phyloP scores from a whole-genome alignment of 2,329 filamentous ascomycete genomes.

The Cytospora piceae region DNA sequence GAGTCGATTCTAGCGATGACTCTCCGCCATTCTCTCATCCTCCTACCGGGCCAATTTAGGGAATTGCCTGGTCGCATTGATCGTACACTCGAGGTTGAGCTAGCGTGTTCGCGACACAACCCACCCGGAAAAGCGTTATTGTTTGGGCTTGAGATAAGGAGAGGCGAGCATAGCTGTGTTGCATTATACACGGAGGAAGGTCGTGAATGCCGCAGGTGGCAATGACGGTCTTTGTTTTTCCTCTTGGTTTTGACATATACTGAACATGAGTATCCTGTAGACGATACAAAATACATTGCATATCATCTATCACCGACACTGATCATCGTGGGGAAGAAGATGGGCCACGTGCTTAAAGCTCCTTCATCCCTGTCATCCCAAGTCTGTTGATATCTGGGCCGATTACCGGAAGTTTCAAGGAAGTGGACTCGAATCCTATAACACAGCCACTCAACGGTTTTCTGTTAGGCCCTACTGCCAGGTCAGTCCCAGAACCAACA shows the following conservation, averaged over 20 bases:
- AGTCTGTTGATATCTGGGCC: background rate
- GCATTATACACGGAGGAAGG: background rate
- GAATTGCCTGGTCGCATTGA: constrained; percentile 1
- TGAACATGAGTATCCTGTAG: background rate
- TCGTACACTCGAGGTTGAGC: background rate
- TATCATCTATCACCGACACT: background rate
- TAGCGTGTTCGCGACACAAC: background rate
- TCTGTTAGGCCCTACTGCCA: background rate
- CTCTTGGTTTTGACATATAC: background rate
- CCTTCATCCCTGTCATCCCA: background rate
- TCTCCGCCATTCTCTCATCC: constrained; percentile 26
- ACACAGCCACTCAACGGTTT: background rate
- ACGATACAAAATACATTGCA: background rate
- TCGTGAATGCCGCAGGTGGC: background rate
- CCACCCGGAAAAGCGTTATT: background rate
- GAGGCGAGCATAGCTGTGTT: background rate
- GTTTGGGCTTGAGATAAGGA: background rate
- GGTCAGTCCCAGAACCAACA: background rate
- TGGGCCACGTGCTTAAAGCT: background rate
- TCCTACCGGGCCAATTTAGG: constrained; percentile 8
- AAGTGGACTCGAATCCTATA: background rate
- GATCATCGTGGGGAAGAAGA: too few relatives aligned
- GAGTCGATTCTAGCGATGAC: constrained; percentile 47
- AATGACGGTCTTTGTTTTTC: background rate
- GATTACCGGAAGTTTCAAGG: background rate